Base-by-base conservation (phyloP, 2,329 filamentous ascomycete species). In the Colletotrichum chrysophilum region DNA sequence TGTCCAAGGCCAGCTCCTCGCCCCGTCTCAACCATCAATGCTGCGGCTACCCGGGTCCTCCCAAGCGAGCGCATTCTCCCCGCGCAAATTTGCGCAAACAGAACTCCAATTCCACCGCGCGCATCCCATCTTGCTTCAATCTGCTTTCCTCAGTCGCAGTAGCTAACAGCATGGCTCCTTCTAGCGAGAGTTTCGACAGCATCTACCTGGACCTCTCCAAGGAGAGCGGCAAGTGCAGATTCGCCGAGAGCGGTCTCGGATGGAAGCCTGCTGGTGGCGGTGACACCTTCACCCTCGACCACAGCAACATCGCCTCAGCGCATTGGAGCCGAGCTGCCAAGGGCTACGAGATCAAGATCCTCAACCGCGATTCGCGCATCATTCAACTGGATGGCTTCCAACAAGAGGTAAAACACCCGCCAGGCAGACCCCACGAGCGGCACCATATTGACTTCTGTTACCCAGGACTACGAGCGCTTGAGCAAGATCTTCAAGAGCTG, bases 191-290 rank as follows among this genome's bases (percentile, higher is more conserved):
- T 83, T 99, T 99, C 87, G 96, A 98, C 84, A 96, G 95, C 86
- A 98, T 98, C 87, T 96, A 97, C 86, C 92, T 99, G 81, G 96
- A 99, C 85, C 91, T 99, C 76, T 98, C 96, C 81, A 97, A 96
- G 85, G 94, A 97, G 86, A 91, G 93, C 75, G 97, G 97, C 79
- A 97, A 96, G 87, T 98, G 96, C 88, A 93, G 97, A 83, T 96
- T 99, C 82, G 96, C 96, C 78, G 96, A 98, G 84, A 96, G 93
- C 69, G 97, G 97, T 76, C 91, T 98, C 80, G 97, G 96, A 71
- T 99, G 97, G 97, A 98, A 98, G 86, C 95, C 96, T 32, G 91
- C 92, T 6, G 92, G 92, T 69, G 96, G 95, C 82, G 95, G 95
- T 84, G 95, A 98, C 78, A 96, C 96, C 76, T 98, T 98, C 86